phyloP scores from a whole-genome alignment of 2,329 filamentous ascomycete genomes.

The Intubia oerlemansii region DNA sequence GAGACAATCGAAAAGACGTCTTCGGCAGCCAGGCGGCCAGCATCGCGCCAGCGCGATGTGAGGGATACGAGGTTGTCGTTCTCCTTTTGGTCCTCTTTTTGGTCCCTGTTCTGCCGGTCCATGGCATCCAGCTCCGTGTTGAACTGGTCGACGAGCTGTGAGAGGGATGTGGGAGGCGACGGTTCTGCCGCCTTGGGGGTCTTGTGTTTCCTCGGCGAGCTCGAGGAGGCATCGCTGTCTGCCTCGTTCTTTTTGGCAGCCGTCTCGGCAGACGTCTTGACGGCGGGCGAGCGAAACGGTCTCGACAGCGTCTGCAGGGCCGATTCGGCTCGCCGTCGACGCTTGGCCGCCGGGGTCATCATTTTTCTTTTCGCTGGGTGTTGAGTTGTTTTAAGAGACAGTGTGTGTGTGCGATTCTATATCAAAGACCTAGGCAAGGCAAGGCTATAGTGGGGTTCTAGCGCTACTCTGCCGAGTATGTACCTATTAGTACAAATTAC shows the following conservation, averaged over 20 bases:
- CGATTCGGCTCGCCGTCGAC: slow-evolving; percentile 33
- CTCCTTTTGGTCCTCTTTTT: not conserved
- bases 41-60: slow-evolving; percentile 36
- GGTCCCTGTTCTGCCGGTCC: not conserved
- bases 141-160: slow-evolving; percentile 4
- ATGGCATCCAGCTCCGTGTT: slow-evolving; percentile 3
- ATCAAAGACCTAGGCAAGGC: too few relatives aligned
- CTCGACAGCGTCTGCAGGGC: slow-evolving; percentile 38
- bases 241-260: not conserved
- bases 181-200: not conserved
- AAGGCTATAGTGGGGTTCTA: too few relatives aligned
- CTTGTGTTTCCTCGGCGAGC: not conserved
- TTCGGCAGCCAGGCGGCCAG: slow-evolving; percentile 42
- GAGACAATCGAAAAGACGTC: slow-evolving; percentile 40
- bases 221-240: not conserved
- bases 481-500: too few relatives aligned
- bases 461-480: too few relatives aligned
- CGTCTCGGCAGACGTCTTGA: not conserved
- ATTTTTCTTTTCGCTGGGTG: too few relatives aligned
- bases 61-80: slow-evolving; percentile 29
- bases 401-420: too few relatives aligned
- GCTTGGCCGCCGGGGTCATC: slow-evolving; percentile 20
- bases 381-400: too few relatives aligned
- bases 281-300: slow-evolving; percentile 46
- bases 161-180: slow-evolving; percentile 1